These are phyloP conservation scores for Globisporangium recalcitrans DNA, from an alignment of 352 stramenopile species.

Conservation along the genomic window DNA sequence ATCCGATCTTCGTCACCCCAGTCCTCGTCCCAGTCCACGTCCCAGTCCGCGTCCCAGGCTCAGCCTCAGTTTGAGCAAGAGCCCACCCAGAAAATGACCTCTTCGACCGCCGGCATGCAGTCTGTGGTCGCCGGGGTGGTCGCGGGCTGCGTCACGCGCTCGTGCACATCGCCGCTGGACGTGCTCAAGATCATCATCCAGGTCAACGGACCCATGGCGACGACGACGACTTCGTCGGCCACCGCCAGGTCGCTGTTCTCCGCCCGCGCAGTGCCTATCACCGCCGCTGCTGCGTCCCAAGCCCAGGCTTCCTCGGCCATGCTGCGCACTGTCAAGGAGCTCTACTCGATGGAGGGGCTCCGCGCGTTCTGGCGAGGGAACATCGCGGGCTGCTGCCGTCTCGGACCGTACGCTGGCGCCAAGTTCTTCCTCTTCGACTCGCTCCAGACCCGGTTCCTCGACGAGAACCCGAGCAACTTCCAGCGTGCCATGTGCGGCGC, in stretches of 20 bases:
- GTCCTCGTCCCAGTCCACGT: background rate
- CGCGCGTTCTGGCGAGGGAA: conserved; percentile 81
- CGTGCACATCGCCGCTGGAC: conserved; percentile 74
- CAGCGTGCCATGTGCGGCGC: conserved; percentile 58
- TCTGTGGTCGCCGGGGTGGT: conserved; percentile 70
- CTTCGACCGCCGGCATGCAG: conserved; percentile 34
- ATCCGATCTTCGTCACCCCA: background rate
- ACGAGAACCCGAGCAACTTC: conserved; percentile 31
- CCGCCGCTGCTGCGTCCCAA: background rate
- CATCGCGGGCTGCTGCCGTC: conserved; percentile 64
- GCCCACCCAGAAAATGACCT: background rate
- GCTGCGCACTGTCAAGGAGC: conserved; percentile 36
- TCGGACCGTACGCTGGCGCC: conserved; percentile 69
- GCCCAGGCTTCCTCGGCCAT: conserved; percentile 30
- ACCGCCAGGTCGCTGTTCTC: conserved; percentile 1
- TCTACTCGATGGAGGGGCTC: conserved; percentile 63
- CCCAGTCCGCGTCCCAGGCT: background rate
- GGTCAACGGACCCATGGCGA: conserved; percentile 42
- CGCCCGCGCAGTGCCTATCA: conserved; percentile 8
- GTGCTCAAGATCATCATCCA: conserved; percentile 86
- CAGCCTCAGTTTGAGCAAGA: background rate
- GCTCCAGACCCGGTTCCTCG: conserved; percentile 47
- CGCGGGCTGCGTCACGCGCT: conserved; percentile 75
- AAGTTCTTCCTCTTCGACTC: conserved; percentile 82
- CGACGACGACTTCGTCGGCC: background rate